Evolutionary conservation across 441 rosid species (phyloP).

Genomic region (Syzygium malaccense): DNA sequence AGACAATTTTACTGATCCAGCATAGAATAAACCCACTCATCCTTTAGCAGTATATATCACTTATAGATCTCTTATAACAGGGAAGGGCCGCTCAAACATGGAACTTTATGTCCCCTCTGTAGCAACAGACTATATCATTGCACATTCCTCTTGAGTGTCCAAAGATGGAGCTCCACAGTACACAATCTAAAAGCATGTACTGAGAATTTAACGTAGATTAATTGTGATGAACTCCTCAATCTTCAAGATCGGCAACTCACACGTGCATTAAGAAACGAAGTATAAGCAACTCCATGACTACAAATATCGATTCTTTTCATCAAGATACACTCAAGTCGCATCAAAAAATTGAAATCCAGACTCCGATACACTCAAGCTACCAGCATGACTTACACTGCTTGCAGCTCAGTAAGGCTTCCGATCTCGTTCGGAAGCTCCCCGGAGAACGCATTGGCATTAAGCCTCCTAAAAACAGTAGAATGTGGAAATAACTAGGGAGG

Average conservation of each 20-base stretch:
- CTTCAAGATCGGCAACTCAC: neutral
- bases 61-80: neutral
- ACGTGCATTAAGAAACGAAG: neutral
- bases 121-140: neutral
- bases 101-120: neutral
- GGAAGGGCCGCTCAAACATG: neutral
- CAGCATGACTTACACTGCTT: neutral
- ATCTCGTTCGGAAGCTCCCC: neutral
- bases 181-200: neutral
- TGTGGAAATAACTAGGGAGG: neutral
- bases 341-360: neutral
- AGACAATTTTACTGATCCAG: neutral
- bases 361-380: neutral
- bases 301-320: neutral
- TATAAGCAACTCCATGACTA: neutral
- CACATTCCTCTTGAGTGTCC: neutral
- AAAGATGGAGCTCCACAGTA: neutral
- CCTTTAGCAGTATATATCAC: neutral
- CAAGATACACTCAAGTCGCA: neutral
- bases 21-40: neutral
- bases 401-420: neutral
- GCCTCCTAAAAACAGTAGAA: neutral
- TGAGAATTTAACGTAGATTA: neutral
- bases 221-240: neutral
- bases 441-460: neutral